Percentiles rank a stretch among this genome's conserved stretches.
Conservation (phyloP, 2,329 filamentous ascomycete genomes). For the Pseudogymnoascus sp. region DNA sequence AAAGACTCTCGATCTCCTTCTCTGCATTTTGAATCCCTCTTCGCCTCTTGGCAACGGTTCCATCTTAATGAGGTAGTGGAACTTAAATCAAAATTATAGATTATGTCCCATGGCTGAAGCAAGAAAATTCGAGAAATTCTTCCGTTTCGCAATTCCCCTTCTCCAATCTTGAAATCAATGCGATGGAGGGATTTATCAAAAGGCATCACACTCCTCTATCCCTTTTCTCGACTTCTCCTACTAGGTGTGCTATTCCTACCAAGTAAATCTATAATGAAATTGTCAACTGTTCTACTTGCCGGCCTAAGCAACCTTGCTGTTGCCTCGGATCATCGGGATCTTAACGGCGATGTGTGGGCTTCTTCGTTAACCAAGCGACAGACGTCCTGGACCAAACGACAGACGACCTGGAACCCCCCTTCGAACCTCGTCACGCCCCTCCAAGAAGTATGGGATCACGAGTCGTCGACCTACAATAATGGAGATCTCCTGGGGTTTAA, state of each 20-base stretch:
- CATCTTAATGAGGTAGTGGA: not conserved
- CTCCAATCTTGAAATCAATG: not conserved
- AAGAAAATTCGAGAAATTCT: not conserved
- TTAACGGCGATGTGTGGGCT: slow-evolving; percentile 4
- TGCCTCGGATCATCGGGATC: slow-evolving; percentile 6
- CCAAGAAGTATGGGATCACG: slow-evolving; percentile 9
- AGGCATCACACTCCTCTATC: not conserved
- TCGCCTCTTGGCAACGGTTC: not conserved
- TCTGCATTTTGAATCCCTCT: not conserved
- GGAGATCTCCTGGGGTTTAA: slow-evolving; percentile 6
- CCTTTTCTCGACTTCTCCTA: not conserved
- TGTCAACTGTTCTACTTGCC: not conserved
- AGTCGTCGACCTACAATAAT: slow-evolving; percentile 7
- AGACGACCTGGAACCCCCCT: slow-evolving; percentile 6
- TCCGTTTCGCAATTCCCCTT: not conserved
- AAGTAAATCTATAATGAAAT: not conserved
- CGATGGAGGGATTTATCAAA: not conserved
- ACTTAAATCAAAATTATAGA: not conserved
- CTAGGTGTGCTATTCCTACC: not conserved
- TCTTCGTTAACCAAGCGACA: not conserved
- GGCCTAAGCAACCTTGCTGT: not conserved
- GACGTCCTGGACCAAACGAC: not conserved
- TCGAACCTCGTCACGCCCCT: slow-evolving; percentile 7
- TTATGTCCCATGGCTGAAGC: not conserved
- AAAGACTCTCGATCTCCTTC: not conserved